Percentiles rank a stretch among this genome's conserved stretches.
Evolutionary conservation across 352 stramenopile genomes (phyloP).

Genomic region (Paralagenidium karlingii): DNA sequence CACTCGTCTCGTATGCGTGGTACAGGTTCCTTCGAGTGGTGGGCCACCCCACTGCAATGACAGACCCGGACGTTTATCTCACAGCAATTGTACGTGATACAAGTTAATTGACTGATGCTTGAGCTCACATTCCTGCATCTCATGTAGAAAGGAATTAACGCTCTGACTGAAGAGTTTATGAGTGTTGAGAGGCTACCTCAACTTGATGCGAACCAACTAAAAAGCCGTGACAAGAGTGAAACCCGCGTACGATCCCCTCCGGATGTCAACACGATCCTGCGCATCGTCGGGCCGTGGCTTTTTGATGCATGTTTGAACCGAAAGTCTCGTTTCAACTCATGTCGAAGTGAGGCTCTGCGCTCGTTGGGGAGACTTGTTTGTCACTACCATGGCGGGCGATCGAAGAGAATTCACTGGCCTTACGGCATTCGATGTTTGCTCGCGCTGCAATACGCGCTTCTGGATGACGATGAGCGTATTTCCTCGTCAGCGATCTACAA

Average conservation of each 20-base stretch:
- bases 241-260: conserved; percentile 27
- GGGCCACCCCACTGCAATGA: conserved; percentile 67
- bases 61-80: conserved; percentile 74
- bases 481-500: conserved; percentile 70
- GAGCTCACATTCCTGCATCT: neutral
- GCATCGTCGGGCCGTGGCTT: conserved; percentile 68
- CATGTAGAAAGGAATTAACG: conserved; percentile 60
- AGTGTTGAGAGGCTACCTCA: conserved; percentile 45
- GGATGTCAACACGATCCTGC: conserved; percentile 74
- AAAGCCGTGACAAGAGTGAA: neutral
- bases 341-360: conserved; percentile 56
- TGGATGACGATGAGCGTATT: conserved; percentile 75
- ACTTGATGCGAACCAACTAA: conserved; percentile 14
- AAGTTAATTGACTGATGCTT: neutral
- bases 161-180: conserved; percentile 64
- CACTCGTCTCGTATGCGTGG: conserved; percentile 71
- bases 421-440: conserved; percentile 77
- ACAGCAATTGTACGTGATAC: conserved; percentile 44
- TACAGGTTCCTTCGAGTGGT: conserved; percentile 75
- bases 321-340: conserved; percentile 49
- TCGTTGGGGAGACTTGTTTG: conserved; percentile 69
- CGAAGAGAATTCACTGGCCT: conserved; percentile 73
- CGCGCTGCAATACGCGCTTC: conserved; percentile 57
- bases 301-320: conserved; percentile 77
- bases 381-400: conserved; percentile 45